These are phyloP conservation scores for Teratosphaeria gauchensis DNA, from an alignment of 2,329 filamentous ascomycete genomes.

Conservation along the genomic window DNA sequence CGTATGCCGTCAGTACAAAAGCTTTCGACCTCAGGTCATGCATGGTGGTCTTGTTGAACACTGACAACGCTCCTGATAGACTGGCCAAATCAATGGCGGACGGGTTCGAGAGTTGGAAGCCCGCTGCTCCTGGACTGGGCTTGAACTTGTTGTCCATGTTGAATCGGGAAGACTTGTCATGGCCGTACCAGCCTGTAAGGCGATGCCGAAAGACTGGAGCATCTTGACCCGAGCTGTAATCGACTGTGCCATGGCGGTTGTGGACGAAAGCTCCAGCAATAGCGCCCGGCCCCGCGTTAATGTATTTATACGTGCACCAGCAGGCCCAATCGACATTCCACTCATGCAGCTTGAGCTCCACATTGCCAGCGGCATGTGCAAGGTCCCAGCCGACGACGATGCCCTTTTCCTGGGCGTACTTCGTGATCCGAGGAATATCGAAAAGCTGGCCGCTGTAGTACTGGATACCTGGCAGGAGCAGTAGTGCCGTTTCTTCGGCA, in stretches of 20 bases:
- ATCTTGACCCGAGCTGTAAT: slow-evolving; percentile 9
- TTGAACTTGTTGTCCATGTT: slow-evolving; percentile 72
- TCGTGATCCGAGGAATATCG: slow-evolving; percentile 71
- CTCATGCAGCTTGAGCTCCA: slow-evolving; percentile 67
- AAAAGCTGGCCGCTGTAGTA: slow-evolving; percentile 87
- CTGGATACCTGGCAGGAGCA: slow-evolving; percentile 78
- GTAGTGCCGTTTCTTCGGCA: slow-evolving; percentile 59
- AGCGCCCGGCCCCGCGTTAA: slow-evolving; percentile 76
- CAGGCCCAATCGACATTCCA: slow-evolving; percentile 87
- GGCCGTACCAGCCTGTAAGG: slow-evolving; percentile 78
- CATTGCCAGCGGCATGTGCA: slow-evolving; percentile 78
- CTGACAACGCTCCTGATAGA: slow-evolving; percentile 48
- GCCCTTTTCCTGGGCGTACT: slow-evolving; percentile 59
- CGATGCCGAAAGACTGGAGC: slow-evolving; percentile 50
- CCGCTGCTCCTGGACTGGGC: slow-evolving; percentile 66
- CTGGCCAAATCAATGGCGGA: slow-evolving; percentile 67
- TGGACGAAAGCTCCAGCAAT: slow-evolving; percentile 78
- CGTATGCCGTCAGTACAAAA: slow-evolving; percentile 63
- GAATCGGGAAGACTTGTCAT: slow-evolving; percentile 66
- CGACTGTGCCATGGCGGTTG: slow-evolving; percentile 55
- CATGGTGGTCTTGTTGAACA: slow-evolving; percentile 66
- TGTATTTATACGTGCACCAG: slow-evolving; percentile 94
- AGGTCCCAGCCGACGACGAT: slow-evolving; percentile 79
- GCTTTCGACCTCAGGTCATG: slow-evolving; percentile 59
- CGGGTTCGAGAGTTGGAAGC: slow-evolving; percentile 79